A percentile compares a stretch with the other conserved stretches of the same genome.
Conservation (phyloP, 1,139 yeast species). For the Candida sp. region DNA sequence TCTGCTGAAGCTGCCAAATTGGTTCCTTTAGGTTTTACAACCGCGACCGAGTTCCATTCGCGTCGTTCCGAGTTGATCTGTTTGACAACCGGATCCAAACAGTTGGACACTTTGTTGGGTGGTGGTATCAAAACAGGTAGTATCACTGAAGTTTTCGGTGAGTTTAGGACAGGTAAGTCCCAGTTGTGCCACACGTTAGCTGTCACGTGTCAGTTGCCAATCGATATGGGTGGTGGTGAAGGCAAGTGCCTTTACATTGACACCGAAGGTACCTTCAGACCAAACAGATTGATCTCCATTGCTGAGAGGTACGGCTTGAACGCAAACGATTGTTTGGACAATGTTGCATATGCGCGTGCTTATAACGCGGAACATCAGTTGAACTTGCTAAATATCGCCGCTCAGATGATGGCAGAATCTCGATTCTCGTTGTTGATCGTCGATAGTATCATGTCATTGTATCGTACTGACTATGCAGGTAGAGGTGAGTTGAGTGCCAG, state of each 20-base stretch:
- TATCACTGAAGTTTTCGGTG: slow-evolving; percentile 96
- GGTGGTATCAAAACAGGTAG: slow-evolving; percentile 99
- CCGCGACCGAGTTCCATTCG: slow-evolving; percentile 94
- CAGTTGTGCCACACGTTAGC: slow-evolving; percentile 97
- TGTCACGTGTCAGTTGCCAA: slow-evolving; percentile 95
- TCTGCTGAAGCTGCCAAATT: slow-evolving; percentile 81
- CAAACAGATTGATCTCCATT: slow-evolving; percentile 86
- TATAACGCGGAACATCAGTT: slow-evolving; percentile 97
- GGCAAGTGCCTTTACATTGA: slow-evolving; percentile 97
- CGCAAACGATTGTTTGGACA: slow-evolving; percentile 94
- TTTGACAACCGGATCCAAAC: slow-evolving; percentile 94
- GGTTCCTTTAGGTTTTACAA: slow-evolving; percentile 97
- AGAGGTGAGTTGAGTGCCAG: slow-evolving; percentile 97
- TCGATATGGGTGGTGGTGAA: slow-evolving; percentile 99
- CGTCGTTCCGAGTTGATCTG: slow-evolving; percentile 91
- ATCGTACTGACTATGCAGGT: slow-evolving; percentile 95
- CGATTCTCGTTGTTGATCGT: slow-evolving; percentile 83
- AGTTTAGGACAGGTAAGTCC: slow-evolving; percentile 97
- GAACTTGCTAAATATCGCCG: slow-evolving; percentile 86
- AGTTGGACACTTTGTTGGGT: slow-evolving; percentile 89
- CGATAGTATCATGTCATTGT: slow-evolving; percentile 96
- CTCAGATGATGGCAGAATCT: slow-evolving; percentile 96
- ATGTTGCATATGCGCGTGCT: slow-evolving; percentile 97
- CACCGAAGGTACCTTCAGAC: slow-evolving; percentile 97
- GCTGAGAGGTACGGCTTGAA: slow-evolving; percentile 92